These are phyloP conservation scores for Alternaria atra DNA, from an alignment of 2,329 filamentous ascomycete species.

Conservation along the genomic window DNA sequence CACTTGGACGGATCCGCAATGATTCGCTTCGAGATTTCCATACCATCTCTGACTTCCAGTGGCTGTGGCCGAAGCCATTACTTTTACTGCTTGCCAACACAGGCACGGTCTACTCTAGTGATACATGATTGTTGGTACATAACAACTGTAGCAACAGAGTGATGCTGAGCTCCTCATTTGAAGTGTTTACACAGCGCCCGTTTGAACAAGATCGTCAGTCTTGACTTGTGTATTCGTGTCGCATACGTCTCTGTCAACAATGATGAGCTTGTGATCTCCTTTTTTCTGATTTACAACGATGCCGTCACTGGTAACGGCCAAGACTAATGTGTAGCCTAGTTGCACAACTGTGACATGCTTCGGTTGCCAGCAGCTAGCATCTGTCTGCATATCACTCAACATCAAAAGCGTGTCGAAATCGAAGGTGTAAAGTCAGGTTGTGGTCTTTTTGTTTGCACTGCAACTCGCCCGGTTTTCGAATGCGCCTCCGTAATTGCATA, in stretches of 20 bases:
- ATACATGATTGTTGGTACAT: too few species aligned
- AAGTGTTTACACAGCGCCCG: too few species aligned
- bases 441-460: background rate
- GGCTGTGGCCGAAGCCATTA: background rate
- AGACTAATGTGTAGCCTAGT: background rate
- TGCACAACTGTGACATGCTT: background rate
- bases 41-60: background rate
- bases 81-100: background rate
- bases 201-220: too few species aligned
- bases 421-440: background rate
- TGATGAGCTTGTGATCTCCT: too few species aligned
- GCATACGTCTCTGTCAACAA: too few species aligned
- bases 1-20: background rate
- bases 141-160: too few species aligned
- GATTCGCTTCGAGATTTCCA: background rate
- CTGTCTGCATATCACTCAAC: background rate
- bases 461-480: conserved; percentile 21
- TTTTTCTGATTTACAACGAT: too few species aligned
- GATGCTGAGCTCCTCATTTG: too few species aligned
- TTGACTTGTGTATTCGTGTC: too few species aligned
- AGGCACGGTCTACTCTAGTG: background rate
- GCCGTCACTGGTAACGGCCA: too few species aligned
- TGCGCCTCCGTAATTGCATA: background rate
- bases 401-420: background rate
- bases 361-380: background rate